phyloP scores from a whole-genome alignment of 371 early-diverging fungal species.

The Nosema bombycis region DNA sequence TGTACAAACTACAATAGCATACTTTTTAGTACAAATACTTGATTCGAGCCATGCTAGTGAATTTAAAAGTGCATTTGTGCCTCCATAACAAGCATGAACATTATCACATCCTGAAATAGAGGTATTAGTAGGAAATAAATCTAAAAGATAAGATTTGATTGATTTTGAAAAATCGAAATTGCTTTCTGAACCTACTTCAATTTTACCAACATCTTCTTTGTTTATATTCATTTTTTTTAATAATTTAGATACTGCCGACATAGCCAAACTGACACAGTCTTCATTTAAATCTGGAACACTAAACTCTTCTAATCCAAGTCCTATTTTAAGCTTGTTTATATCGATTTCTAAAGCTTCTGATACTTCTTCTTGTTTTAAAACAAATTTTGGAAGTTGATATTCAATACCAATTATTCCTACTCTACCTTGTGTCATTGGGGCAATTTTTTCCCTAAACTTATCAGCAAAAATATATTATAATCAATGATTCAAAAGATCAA shows the following conservation, averaged over 20 bases:
- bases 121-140: conserved; percentile 78
- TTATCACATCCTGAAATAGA: conserved; percentile 88
- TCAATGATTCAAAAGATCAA: too few species aligned
- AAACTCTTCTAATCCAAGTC: conserved; percentile 34
- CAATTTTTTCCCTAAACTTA: too few species aligned
- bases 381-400: conserved; percentile 36
- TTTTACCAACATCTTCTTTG: conserved; percentile 75
- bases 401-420: conserved; percentile 47
- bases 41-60: conserved; percentile 87
- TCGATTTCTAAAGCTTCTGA: conserved; percentile 24
- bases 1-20: conserved; percentile 77
- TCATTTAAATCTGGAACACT: conserved; percentile 26
- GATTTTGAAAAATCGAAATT: conserved; percentile 92
- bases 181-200: conserved; percentile 95
- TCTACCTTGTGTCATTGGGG: not conserved
- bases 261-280: conserved; percentile 46
- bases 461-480: too few species aligned
- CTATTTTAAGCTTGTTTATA: conserved; percentile 38
- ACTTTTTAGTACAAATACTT: conserved; percentile 79
- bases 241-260: conserved; percentile 74
- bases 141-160: conserved; percentile 86
- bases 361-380: conserved; percentile 33
- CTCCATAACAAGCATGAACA: conserved; percentile 95
- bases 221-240: conserved; percentile 79
- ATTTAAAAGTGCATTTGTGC: conserved; percentile 85